Percentiles rank a stretch among this genome's conserved stretches.
Evolutionary conservation across 129 eudicot species (phyloP).

Genomic region (Escallonia herrerae): DNA sequence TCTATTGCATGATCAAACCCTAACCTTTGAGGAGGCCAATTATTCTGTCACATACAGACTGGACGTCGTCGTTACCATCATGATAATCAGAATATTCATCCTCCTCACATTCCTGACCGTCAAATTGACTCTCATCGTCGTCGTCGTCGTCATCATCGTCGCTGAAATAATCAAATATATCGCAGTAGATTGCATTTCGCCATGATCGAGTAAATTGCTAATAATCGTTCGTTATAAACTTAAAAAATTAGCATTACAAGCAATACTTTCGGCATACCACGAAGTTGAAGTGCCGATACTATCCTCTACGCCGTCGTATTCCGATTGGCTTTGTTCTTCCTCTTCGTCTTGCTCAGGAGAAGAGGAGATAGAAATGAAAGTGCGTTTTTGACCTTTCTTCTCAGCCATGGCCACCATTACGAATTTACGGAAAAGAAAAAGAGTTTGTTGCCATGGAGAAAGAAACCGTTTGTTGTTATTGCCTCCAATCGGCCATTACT

Average conservation of each 20-base stretch:
- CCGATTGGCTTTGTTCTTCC: conserved; percentile 1
- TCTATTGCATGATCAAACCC: not conserved
- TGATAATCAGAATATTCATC: conserved; percentile 4
- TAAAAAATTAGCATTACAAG: too few species aligned
- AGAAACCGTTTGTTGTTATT: too few species aligned
- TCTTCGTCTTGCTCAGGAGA: conserved; percentile 24
- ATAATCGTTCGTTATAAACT: too few species aligned
- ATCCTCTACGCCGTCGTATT: not conserved
- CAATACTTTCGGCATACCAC: not conserved
- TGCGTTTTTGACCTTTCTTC: conserved; percentile 24
- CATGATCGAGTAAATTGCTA: too few species aligned
- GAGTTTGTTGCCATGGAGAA: too few species aligned
- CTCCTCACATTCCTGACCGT: conserved; percentile 17
- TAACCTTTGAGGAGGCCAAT: conserved; percentile 41
- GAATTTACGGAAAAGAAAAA: too few species aligned
- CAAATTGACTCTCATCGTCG: conserved; percentile 24
- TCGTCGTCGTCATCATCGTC: conserved; percentile 18
- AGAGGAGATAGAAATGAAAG: conserved; percentile 36
- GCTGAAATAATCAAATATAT: not conserved
- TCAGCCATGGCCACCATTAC: conserved; percentile 7
- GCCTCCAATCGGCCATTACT: too few species aligned
- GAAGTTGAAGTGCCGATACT: not conserved
- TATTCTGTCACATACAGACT: conserved; percentile 25
- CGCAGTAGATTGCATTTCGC: not conserved
- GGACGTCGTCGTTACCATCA: conserved; percentile 1